Percentiles rank a stretch among this genome's conserved stretches.
Conservation (phyloP, 441 rosid genomes). For the Lepidium campestre region DNA sequence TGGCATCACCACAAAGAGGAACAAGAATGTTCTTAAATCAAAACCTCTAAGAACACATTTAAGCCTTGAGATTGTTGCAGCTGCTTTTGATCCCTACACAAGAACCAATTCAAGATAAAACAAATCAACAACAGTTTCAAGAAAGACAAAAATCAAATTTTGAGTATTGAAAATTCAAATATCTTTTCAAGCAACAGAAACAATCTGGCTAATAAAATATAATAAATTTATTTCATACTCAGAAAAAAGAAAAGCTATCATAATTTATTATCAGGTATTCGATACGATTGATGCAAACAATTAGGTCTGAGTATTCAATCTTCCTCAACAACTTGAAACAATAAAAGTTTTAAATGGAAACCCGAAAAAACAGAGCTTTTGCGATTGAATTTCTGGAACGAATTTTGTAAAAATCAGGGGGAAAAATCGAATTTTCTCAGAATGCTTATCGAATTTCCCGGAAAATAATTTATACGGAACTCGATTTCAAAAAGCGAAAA, state of each 20-base stretch:
- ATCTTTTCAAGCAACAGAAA: constrained; percentile 22
- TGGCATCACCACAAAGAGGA: constrained; percentile 52
- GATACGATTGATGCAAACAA: not conserved
- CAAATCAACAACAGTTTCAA: not conserved
- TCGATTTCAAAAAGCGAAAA: not conserved
- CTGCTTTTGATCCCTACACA: constrained; percentile 48
- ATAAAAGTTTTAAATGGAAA: not conserved
- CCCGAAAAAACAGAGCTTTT: not conserved
- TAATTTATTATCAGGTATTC: not conserved
- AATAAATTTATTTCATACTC: not conserved
- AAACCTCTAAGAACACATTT: constrained; percentile 62
- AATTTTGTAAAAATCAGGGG: too few relatives aligned
- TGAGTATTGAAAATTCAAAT: not conserved
- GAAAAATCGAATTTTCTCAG: not conserved
- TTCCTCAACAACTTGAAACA: not conserved
- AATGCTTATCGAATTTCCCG: not conserved
- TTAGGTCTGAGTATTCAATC: not conserved
- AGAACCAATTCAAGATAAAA: not conserved
- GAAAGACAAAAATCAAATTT: not conserved
- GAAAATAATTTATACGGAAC: not conserved
- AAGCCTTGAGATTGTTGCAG: constrained; percentile 56
- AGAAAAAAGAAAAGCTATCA: not conserved
- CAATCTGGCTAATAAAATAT: constrained; percentile 6
- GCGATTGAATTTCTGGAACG: not conserved
- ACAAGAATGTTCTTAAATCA: constrained; percentile 46